Evolutionary conservation across 441 rosid species (phyloP).

Genomic region (Omphalea diandra): DNA sequence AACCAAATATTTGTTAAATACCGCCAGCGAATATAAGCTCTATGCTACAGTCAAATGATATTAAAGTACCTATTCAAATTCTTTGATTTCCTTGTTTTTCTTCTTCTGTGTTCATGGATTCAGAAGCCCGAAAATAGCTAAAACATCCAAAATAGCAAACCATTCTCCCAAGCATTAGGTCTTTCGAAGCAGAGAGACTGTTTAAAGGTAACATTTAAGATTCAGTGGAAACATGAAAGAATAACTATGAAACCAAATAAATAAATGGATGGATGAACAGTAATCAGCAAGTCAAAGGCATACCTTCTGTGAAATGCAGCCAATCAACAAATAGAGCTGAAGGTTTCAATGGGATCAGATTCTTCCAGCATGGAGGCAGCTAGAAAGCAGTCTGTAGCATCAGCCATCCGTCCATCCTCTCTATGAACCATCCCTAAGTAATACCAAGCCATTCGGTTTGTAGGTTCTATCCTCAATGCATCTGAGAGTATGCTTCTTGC

Average conservation of each 20-base stretch:
- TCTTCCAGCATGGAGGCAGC: slow-evolving; percentile 96
- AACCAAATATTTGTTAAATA: slow-evolving; percentile 15
- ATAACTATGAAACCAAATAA: too few relatives aligned
- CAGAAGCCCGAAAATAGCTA: background rate
- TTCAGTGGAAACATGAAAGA: too few relatives aligned
- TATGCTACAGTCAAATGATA: background rate
- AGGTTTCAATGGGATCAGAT: slow-evolving; percentile 82
- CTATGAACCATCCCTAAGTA: slow-evolving; percentile 78
- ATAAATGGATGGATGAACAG: too few relatives aligned
- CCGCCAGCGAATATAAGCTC: background rate
- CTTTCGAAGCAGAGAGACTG: too few relatives aligned
- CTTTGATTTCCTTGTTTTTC: background rate
- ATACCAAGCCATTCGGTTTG: slow-evolving; percentile 82
- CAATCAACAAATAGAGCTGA: slow-evolving; percentile 55
- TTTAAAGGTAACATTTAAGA: background rate
- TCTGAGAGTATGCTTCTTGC: slow-evolving; percentile 83
- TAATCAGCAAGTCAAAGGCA: background rate
- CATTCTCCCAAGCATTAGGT: background rate
- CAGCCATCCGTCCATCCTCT: slow-evolving; percentile 78
- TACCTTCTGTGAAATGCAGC: slow-evolving; percentile 15
- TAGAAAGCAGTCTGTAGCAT: slow-evolving; percentile 90
- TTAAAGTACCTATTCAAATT: background rate
- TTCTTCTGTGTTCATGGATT: background rate
- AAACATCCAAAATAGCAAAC: background rate
- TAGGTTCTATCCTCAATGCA: slow-evolving; percentile 87